A percentile compares a stretch with the other conserved stretches of the same genome.
These are phyloP conservation scores for Podospora bellae-mahoneyi DNA, from an alignment of 495 filamentous ascomycete genomes.

Conservation along the genomic window DNA sequence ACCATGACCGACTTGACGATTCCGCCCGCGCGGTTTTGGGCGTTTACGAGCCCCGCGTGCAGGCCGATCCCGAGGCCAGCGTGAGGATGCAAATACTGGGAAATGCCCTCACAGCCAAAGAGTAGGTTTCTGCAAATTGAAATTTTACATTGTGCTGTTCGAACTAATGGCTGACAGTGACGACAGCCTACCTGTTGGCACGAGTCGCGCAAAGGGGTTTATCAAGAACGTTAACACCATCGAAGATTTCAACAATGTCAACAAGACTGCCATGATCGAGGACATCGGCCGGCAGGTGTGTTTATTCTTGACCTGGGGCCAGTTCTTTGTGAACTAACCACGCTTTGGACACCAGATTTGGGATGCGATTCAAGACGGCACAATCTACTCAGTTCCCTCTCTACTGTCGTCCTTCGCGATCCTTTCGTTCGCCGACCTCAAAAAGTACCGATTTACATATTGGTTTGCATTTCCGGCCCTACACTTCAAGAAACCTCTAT, in stretches of 20 bases:
- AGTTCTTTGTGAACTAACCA: neutral
- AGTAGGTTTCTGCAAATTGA: slow-evolving; percentile 53
- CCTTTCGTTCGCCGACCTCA: slow-evolving; percentile 92
- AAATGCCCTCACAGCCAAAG: slow-evolving; percentile 74
- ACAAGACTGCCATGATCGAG: slow-evolving; percentile 68
- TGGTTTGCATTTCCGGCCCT: slow-evolving; percentile 94
- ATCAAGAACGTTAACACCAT: slow-evolving; percentile 96
- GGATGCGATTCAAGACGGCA: slow-evolving; percentile 95
- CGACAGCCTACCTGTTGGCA: slow-evolving; percentile 66
- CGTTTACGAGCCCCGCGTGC: slow-evolving; percentile 76
- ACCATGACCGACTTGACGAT: slow-evolving; percentile 93
- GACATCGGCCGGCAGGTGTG: slow-evolving; percentile 72
- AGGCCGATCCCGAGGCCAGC: slow-evolving; percentile 64
- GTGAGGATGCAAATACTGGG: slow-evolving; percentile 85
- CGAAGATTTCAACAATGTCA: slow-evolving; percentile 79
- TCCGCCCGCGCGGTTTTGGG: slow-evolving; percentile 84
- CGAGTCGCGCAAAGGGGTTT: slow-evolving; percentile 82
- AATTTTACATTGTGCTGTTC: neutral
- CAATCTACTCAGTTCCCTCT: slow-evolving; percentile 90
- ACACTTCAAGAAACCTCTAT: slow-evolving; percentile 72
- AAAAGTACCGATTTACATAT: slow-evolving; percentile 92
- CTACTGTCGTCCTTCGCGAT: slow-evolving; percentile 82
- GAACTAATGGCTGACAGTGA: neutral
- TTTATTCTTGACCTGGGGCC: slow-evolving; percentile 14
- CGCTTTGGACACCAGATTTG: slow-evolving; percentile 61